These are phyloP conservation scores for Apophysomyces variabilis DNA, from an alignment of 371 early-diverging fungal species.

Conservation along the genomic window DNA sequence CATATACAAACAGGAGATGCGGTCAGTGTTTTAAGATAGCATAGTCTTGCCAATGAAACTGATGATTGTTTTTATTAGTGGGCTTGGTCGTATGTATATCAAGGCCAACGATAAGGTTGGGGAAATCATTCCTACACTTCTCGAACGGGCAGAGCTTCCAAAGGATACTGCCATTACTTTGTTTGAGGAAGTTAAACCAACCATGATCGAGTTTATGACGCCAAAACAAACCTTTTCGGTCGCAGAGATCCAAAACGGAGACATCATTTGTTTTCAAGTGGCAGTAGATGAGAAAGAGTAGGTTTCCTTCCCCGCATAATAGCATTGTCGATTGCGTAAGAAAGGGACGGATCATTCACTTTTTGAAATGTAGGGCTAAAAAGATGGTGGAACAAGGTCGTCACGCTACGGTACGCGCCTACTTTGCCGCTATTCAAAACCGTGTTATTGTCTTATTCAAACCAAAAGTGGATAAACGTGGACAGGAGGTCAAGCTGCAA, in stretches of 20 bases:
- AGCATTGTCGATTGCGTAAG: no score
- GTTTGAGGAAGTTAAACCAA: constrained; percentile 91
- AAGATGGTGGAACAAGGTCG: constrained; percentile 23
- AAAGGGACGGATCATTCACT: no score
- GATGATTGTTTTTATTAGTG: constrained; percentile 33
- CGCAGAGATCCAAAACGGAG: constrained; percentile 83
- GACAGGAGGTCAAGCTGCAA: constrained; percentile 21
- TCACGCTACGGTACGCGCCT: constrained; percentile 62
- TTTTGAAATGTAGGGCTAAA: constrained; percentile 13
- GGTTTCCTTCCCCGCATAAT: constrained; percentile 19
- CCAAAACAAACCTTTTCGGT: constrained; percentile 60
- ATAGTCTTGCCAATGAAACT: neutral
- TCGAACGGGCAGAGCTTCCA: constrained; percentile 60
- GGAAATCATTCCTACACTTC: constrained; percentile 66
- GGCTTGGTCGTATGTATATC: constrained; percentile 69
- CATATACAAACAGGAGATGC: constrained; percentile 60
- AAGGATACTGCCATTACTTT: constrained; percentile 61
- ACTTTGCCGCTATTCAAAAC: constrained; percentile 72
- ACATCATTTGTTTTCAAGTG: constrained; percentile 84
- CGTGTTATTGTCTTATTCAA: constrained; percentile 74
- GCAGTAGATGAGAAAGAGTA: constrained; percentile 63
- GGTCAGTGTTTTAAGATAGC: constrained; percentile 46
- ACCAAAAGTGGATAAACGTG: constrained; percentile 46
- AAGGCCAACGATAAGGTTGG: constrained; percentile 61
- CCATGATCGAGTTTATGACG: constrained; percentile 78